Evolutionary conservation across 2,329 filamentous ascomycete genomes (phyloP), one percentile per base, ranked within the genome.

Genomic region (Fusarium sp.): DNA sequence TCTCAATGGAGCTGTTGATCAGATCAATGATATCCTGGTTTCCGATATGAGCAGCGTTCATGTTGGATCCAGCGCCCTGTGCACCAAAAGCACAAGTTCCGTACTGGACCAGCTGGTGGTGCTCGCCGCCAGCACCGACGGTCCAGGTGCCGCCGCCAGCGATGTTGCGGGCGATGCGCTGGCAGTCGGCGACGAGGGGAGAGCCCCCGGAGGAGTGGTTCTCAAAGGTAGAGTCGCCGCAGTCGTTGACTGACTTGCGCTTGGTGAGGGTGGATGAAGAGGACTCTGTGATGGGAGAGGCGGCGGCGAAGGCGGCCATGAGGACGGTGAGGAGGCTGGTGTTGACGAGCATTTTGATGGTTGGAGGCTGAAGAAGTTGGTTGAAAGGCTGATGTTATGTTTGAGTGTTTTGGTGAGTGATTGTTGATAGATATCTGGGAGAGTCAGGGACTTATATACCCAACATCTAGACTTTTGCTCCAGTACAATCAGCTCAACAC

Each of bases 81-180:
- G 52, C 52, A 2, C 52, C 52, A 3, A 56, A 56, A 14, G 52
- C 52, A 25, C 52, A 56, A 14, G 27, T 56, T 44, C 52, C 52
- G 12, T 44, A 56, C 38, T 56, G 52, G 27, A 56, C 27, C 5
- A 56, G 27, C 38, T 56, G 52, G n/a, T 56, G 52, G 4, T 56
- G 52, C 27, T 56, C 52, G 3, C 52, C 52, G 11, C 52, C 52
- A 25, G 52, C 52, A 18, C 52, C 52, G n/a, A 56, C 52, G 10
- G 52, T 56, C 52, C 52, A 56, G 4, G 52, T 56, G 2, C 52
- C 52, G 12, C 52, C 52, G 14, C 52, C 38, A 33, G 52, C 52
- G 5, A 56, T 56, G 27, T 56, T 56, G 21, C 27, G n/a, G 38
- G 38, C 52, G 21, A 56, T 56, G 21, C 12, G 52, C n/a, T 56